Percentiles rank a stretch among this genome's conserved stretches.
Evolutionary conservation across 1,139 yeast species (phyloP).

Genomic region (Dujonia santamariae): DNA sequence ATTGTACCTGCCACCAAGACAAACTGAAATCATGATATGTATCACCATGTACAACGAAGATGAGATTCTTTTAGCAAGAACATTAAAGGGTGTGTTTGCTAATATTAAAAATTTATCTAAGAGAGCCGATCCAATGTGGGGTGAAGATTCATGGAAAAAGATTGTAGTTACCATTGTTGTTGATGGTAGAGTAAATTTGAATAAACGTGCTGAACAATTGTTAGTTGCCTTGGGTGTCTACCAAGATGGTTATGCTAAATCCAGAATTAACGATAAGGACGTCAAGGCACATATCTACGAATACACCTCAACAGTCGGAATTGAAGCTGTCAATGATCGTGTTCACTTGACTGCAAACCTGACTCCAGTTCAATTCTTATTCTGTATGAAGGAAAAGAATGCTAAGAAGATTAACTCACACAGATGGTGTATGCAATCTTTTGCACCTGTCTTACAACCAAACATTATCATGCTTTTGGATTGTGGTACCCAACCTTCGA

Average conservation of each 20-base stretch:
- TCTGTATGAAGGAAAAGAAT: conserved; percentile 76
- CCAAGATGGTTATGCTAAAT: conserved; percentile 82
- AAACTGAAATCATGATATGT: conserved; percentile 71
- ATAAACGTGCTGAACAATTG: conserved; percentile 61
- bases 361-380: conserved; percentile 69
- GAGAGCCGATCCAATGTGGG: conserved; percentile 67
- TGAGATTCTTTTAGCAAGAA: conserved; percentile 67
- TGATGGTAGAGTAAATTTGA: conserved; percentile 71
- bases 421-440: conserved; percentile 82
- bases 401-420: conserved; percentile 77
- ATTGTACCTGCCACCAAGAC: conserved; percentile 62
- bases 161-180: conserved; percentile 72
- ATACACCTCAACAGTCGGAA: conserved; percentile 76
- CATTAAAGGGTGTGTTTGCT: conserved; percentile 74
- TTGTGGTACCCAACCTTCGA: conserved; percentile 77
- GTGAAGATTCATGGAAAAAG: conserved; percentile 77
- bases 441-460: conserved; percentile 68
- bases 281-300: conserved; percentile 78
- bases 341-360: conserved; percentile 57
- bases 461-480: conserved; percentile 69
- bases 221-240: conserved; percentile 72
- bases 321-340: conserved; percentile 56
- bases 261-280: conserved; percentile 64
- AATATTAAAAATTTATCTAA: conserved; percentile 63
- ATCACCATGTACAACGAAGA: conserved; percentile 82